Evolutionary conservation across 2,329 filamentous ascomycete genomes (phyloP).

Genomic region (Aspergillus luchuensis): DNA sequence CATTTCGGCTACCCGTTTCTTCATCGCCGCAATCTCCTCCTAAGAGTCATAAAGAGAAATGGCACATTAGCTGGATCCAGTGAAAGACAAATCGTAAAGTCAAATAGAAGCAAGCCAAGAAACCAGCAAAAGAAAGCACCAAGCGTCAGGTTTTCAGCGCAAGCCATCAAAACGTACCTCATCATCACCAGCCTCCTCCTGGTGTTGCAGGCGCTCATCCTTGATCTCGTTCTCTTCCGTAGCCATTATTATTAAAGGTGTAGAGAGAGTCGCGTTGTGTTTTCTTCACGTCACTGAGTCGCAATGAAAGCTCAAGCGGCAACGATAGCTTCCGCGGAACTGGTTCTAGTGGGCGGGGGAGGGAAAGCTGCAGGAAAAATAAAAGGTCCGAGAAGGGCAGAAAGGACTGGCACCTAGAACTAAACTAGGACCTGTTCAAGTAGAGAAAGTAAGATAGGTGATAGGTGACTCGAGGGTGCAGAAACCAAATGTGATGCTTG

Average conservation of each 20-base stretch:
- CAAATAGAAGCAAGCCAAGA: background rate
- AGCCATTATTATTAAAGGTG: slow-evolving; percentile 30
- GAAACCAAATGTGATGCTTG: slow-evolving; percentile 22
- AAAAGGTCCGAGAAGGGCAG: slow-evolving; percentile 11
- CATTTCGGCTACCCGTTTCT: slow-evolving; percentile 83
- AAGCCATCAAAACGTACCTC: slow-evolving; percentile 39
- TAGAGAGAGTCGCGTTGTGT: background rate
- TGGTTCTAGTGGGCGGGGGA: slow-evolving; percentile 17
- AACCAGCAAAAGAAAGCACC: slow-evolving; percentile 1
- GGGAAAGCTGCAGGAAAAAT: slow-evolving; percentile 21
- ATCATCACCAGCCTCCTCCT: slow-evolving; percentile 48
- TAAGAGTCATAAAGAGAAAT: slow-evolving; percentile 28
- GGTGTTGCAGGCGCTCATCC: slow-evolving; percentile 41
- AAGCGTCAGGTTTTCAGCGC: slow-evolving; percentile 1
- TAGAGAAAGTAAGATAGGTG: slow-evolving; percentile 14
- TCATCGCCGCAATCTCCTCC: slow-evolving; percentile 87
- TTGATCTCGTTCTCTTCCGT: slow-evolving; percentile 41
- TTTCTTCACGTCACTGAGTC: slow-evolving; percentile 7
- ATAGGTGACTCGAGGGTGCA: slow-evolving; percentile 16
- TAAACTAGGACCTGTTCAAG: slow-evolving; percentile 6
- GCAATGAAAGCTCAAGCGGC: slow-evolving; percentile 20
- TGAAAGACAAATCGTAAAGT: background rate
- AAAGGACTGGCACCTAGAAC: slow-evolving; percentile 4
- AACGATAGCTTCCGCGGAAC: slow-evolving; percentile 19
- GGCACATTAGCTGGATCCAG: slow-evolving; percentile 7